These are phyloP conservation scores for Amanita thiersii DNA, from an alignment of 768 basidiomycete genomes.

Conservation along the genomic window DNA sequence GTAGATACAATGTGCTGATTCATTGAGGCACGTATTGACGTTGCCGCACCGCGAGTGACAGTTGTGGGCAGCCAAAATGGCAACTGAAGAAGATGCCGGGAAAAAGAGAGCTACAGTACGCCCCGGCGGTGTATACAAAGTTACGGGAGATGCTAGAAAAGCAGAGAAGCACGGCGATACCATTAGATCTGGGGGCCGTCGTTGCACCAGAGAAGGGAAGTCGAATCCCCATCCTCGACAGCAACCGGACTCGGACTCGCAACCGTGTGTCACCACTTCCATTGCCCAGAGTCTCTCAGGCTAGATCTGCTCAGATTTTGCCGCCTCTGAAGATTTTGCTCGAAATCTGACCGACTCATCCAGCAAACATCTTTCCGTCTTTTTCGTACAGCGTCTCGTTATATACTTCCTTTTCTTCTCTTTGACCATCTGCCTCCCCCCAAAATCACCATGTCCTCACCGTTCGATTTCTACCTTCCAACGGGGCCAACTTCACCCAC, in stretches of 20 bases:
- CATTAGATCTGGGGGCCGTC: slow-evolving; percentile 3
- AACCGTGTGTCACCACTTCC: neutral
- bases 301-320: slow-evolving; percentile 13
- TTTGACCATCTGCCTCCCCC: neutral
- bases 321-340: slow-evolving; percentile 12
- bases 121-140: no score
- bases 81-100: slow-evolving; percentile 6
- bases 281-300: neutral
- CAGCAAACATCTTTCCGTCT: neutral
- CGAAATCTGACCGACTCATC: slow-evolving; percentile 11
- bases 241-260: no score
- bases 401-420: neutral
- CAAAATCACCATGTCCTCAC: slow-evolving; percentile 9
- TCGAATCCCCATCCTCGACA: no score
- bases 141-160: no score
- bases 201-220: no score
- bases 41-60: neutral
- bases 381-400: neutral
- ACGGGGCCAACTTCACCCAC: slow-evolving; percentile 4
- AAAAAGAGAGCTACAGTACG: neutral
- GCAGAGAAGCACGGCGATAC: no score
- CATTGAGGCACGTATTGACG: neutral
- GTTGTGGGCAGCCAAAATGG: slow-evolving; percentile 7
- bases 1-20: no score
- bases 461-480: neutral